Conservation (phyloP, 441 rosid genomes). For the Syzygium malaccense region DNA sequence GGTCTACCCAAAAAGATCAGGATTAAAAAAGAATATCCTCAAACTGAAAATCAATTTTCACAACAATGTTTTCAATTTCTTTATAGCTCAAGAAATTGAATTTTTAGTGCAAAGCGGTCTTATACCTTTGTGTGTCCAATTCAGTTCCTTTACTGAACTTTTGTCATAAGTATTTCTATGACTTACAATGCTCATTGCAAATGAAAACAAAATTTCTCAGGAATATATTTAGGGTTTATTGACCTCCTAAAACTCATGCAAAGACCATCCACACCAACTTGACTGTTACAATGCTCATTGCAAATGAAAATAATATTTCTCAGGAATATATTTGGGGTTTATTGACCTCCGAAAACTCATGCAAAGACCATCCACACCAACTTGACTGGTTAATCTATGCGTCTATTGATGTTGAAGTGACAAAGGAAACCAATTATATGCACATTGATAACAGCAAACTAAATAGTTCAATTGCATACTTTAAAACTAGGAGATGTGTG, state of each 20-base stretch:
- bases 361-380: not conserved
- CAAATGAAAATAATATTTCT: not conserved
- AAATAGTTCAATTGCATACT: not conserved
- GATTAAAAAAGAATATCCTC: not conserved
- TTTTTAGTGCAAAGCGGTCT: not conserved
- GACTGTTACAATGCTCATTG: too few species aligned
- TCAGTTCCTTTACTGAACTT: not conserved
- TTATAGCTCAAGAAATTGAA: not conserved
- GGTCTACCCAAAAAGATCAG: not conserved
- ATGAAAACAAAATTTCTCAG: not conserved
- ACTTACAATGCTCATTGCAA: not conserved
- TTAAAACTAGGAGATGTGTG: not conserved
- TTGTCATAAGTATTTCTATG: not conserved
- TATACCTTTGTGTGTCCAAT: not conserved
- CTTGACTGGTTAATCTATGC: not conserved
- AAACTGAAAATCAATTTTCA: not conserved
- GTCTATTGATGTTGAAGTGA: not conserved
- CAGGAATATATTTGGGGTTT: not conserved
- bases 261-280: not conserved
- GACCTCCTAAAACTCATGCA: not conserved
- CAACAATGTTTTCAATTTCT: not conserved
- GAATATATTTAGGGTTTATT: not conserved
- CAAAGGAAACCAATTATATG: not conserved
- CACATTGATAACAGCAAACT: not conserved
- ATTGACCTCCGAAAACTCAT: not conserved